Evolutionary conservation across 1,284 basidiomycete genomes (phyloP), one percentile per base, ranked within the genome.

Genomic region (Anthracocystis setariae): DNA sequence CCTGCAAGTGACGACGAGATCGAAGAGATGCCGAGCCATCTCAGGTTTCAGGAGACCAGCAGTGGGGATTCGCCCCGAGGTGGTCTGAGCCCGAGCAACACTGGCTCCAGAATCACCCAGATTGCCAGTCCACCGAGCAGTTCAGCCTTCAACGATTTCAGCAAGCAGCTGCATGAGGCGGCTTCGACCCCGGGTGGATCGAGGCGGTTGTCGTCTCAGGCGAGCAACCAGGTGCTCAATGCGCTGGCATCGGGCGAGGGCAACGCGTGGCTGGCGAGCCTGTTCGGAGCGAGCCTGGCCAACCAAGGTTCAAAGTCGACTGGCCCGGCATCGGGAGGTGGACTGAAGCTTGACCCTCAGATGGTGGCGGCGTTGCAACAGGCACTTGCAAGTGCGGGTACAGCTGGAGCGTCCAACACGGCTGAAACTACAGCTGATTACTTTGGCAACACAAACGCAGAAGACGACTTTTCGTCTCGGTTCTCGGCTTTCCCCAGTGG

Each of bases 321-420:
- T 1, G 60, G 64, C 0, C 61, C 69, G 17, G 59, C 52, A 2
- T 51, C 58, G n/a, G 62, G 74, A 3, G 64, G 74, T 20, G 61
- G 70, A 5, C 44, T 74, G 35, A 76, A 77, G 56, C 48, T 80
- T 20, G 79, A 80, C 32, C 74, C 77, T 17, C 68, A 76, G 33
- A 62, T 77, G 50, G 56, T 80, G 4, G 66, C 68, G 18, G 71
- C 78, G 7, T 55, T 80, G 23, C 76, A 78, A 51, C 71, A 68
- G 45, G 73, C 77, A 0, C 33, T 79, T 0, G 65, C 63, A 1
- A 59, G 58, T 21, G 70, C 59, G 15, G 52, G 43, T 23, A 23
- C 39, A 18, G 39, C 18, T 21, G 50, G 33, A 8, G 40, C 33
- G n/a, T 5, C 8, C 35, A 43, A 52, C 9, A 8, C 45, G 10